Evolutionary conservation across 2,329 filamentous ascomycete species (phyloP).

Genomic region (Fusarium mexicanum): DNA sequence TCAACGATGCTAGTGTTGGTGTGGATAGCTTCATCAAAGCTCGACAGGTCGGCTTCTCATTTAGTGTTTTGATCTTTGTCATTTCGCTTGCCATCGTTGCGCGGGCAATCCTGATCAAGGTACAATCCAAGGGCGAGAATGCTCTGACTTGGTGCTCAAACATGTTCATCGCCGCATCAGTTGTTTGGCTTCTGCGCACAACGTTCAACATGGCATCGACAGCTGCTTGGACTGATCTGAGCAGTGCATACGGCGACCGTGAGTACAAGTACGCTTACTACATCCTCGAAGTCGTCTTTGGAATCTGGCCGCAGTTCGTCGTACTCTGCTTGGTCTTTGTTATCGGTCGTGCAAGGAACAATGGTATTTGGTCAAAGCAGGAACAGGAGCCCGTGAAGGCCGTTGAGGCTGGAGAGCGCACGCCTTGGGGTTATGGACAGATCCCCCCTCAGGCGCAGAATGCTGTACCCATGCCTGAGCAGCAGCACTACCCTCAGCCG

Average conservation of each 20-base stretch:
- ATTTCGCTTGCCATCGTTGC: constrained; percentile 19
- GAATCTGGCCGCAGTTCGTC: constrained; percentile 39
- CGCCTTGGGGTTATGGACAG: constrained; percentile 35
- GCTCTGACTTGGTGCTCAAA: constrained; percentile 27
- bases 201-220: constrained; percentile 37
- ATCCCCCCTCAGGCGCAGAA: constrained; percentile 1
- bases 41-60: constrained; percentile 16
- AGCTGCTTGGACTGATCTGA: constrained; percentile 11
- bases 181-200: constrained; percentile 41
- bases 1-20: background rate
- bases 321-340: constrained; percentile 41
- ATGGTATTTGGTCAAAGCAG: constrained; percentile 43
- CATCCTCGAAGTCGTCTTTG: constrained; percentile 40
- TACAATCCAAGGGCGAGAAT: constrained; percentile 16
- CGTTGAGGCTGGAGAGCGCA: constrained; percentile 12
- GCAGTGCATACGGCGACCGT: background rate
- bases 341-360: constrained; percentile 39
- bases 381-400: constrained; percentile 25
- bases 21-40: background rate
- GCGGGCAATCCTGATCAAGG: constrained; percentile 36
- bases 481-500: background rate
- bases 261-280: constrained; percentile 6
- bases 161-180: constrained; percentile 36
- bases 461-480: constrained; percentile 2
- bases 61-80: constrained; percentile 30